Base-by-base conservation (phyloP, 1,139 yeast species). In the Lodderomyces pseudojiufengensis region DNA sequence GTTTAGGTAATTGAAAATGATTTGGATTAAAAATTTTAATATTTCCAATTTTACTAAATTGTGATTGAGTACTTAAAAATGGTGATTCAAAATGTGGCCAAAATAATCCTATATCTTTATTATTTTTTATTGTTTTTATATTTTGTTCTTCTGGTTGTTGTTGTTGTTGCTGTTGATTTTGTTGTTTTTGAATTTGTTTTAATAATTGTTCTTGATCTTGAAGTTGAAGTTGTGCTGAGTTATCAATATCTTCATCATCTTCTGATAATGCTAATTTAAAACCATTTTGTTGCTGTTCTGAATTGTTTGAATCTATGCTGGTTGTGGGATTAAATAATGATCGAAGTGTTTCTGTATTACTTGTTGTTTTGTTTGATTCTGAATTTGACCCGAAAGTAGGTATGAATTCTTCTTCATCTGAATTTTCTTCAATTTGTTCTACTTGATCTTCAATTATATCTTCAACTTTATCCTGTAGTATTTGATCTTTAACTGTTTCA, bases 21-120 rank as follows among this genome's bases (percentile, higher is more conserved):
- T 57, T 60, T 11, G 49, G 52, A 5, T 46, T 24, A 9, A 28
- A 20, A 11, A 18, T 28, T 24, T 24, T 4, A n/a, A 12, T 41
- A 10, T 49, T 50, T n/a, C 71, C 71, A 26, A 87, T 52, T 50
- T 79, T 80, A 41, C 75, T 76, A 34, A 87, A 57, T 54, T 86
- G 95, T 0, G 95, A 70, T 58, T 88, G 97, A 0, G 96, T 80
- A 36, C 75, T 76, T 48, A 90, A 66, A 57, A 86, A 92, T 0
- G 96, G 96, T 0, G 97, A 88, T 22, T 84, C 84, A 9, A 70
- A 65, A 54, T 90, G 97, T 2, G 81, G 63, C 73, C 95, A 90
- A 57, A 90, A 90, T 24, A 90, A 65, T 0, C 92, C 90, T 34
- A 64, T 53, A 25, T 46, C 42, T 25, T 38, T 40, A n/a, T 13